These are phyloP conservation scores for Fusarium irregulare DNA, from an alignment of 2,329 filamentous ascomycete species.

Conservation along the genomic window DNA sequence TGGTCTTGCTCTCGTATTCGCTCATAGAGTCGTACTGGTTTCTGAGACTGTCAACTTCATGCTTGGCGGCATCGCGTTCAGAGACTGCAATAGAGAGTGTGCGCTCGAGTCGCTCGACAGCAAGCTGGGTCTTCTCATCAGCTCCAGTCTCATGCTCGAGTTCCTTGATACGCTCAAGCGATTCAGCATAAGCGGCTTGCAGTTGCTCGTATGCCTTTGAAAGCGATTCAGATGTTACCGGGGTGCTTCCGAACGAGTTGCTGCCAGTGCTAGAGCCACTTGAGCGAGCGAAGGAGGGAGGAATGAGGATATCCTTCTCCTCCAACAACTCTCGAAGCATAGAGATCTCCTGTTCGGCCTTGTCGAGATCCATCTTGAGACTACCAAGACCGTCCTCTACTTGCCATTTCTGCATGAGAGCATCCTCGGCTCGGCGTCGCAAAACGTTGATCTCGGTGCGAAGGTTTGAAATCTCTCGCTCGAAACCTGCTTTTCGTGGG, in stretches of 20 bases:
- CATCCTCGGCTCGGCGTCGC: conserved; percentile 89
- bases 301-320: conserved; percentile 84
- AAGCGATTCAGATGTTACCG: conserved; percentile 76
- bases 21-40: conserved; percentile 70
- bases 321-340: conserved; percentile 82
- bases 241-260: conserved; percentile 50
- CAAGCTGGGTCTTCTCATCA: conserved; percentile 70
- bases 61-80: conserved; percentile 77
- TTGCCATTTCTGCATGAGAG: conserved; percentile 94
- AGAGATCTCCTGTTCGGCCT: conserved; percentile 90
- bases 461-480: conserved; percentile 82
- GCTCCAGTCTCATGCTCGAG: conserved; percentile 64
- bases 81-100: conserved; percentile 76
- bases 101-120: conserved; percentile 73
- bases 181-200: conserved; percentile 75
- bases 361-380: conserved; percentile 95
- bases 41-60: conserved; percentile 71
- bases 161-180: conserved; percentile 73
- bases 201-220: conserved; percentile 80
- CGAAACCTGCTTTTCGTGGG: conserved; percentile 81
- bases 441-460: conserved; percentile 87
- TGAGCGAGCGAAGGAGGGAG: conserved; percentile 65
- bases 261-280: conserved; percentile 51
- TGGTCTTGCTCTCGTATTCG: conserved; percentile 64
- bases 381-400: conserved; percentile 90